phyloP scores from a whole-genome alignment of 805 yeast genomes.

The Ogataea salicorniae region DNA sequence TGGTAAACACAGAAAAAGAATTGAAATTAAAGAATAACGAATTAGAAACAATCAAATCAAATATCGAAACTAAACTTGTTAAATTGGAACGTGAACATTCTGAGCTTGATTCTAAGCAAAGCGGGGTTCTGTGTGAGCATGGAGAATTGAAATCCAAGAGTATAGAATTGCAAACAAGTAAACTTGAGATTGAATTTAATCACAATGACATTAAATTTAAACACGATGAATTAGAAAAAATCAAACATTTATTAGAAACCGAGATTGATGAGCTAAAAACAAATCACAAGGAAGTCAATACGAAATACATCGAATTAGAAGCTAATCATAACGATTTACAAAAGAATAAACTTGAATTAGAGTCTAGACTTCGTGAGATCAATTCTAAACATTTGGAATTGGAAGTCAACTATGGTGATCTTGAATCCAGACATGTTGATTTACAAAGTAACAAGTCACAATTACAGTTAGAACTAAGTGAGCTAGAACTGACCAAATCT shows the following conservation, averaged over 20 bases:
- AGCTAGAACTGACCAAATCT: conserved; percentile 2
- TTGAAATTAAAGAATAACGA: not conserved
- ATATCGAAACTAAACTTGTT: not conserved
- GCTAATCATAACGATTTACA: not conserved
- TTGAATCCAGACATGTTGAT: too few species aligned
- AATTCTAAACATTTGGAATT: too few species aligned
- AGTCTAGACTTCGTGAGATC: too few species aligned
- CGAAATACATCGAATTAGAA: not conserved
- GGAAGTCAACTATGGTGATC: too few species aligned
- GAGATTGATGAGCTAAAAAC: conserved; percentile 11
- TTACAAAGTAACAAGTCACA: too few species aligned
- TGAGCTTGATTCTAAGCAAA: conserved; percentile 5
- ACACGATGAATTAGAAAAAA: conserved; percentile 1
- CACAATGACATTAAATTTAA: too few species aligned
- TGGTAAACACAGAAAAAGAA: conserved; percentile 12
- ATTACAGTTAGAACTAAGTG: not conserved
- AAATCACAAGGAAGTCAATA: not conserved
- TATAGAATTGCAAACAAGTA: conserved; percentile 3
- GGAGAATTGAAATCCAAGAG: not conserved
- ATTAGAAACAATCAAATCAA: not conserved
- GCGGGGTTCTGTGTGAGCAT: not conserved
- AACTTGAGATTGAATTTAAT: not conserved
- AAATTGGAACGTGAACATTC: conserved; percentile 7
- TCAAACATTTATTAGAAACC: conserved; percentile 3
- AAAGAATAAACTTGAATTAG: not conserved